phyloP scores from a whole-genome alignment of 2,329 filamentous ascomycete species.

The Chaetoscypha palmicola region DNA sequence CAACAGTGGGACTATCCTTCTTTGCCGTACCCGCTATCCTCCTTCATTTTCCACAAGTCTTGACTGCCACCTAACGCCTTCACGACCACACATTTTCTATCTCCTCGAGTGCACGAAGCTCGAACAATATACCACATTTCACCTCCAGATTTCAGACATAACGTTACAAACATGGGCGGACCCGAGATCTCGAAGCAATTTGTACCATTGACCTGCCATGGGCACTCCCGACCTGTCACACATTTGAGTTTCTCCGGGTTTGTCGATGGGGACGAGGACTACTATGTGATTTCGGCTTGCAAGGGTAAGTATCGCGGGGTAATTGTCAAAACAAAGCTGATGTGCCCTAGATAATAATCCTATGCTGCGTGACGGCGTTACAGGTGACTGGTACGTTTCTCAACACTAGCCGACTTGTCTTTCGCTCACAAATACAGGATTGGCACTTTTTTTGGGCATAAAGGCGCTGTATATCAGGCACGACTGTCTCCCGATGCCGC shows the following conservation, averaged over 20 bases:
- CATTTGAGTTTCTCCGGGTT: conserved; percentile 66
- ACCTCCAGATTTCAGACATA: too few relatives aligned
- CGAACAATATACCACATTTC: too few relatives aligned
- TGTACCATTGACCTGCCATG: conserved; percentile 69
- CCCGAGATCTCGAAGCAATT: conserved; percentile 28
- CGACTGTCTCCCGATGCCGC: conserved; percentile 81
- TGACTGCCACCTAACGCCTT: too few relatives aligned
- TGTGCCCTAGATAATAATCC: conserved; percentile 76
- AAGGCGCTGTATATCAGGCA: conserved; percentile 96
- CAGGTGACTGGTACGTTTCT: conserved; percentile 71
- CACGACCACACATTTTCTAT: too few relatives aligned
- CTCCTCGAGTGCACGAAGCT: too few relatives aligned
- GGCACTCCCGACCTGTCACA: conserved; percentile 67
- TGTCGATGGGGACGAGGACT: conserved; percentile 51
- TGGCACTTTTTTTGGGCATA: conserved; percentile 95
- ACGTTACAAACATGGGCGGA: conserved; percentile 22
- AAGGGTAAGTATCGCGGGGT: conserved; percentile 42
- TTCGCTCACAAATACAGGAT: conserved; percentile 50
- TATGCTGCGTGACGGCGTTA: conserved; percentile 94
- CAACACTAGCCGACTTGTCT: conserved; percentile 6
- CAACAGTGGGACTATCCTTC: background rate
- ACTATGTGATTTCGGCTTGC: conserved; percentile 68
- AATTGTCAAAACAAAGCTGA: conserved; percentile 11
- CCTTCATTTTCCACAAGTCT: too few relatives aligned
- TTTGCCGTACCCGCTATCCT: background rate